Percentiles rank a stretch among this genome's conserved stretches.
Evolutionary conservation across 345 rosid species (phyloP).

Genomic region (Rhodomyrtus tomentosa): DNA sequence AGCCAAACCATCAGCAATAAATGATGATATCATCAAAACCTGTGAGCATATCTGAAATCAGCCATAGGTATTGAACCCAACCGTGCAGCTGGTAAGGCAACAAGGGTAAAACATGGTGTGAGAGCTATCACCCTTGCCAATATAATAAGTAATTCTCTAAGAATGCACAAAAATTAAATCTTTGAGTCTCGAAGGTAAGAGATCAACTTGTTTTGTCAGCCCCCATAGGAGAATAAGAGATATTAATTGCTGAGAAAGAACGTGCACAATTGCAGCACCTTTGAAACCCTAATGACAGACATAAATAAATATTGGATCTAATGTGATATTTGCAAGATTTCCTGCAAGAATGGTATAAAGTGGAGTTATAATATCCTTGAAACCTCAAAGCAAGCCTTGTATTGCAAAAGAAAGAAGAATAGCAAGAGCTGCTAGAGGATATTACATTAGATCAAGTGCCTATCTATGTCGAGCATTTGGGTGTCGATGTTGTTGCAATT

Average conservation of each 20-base stretch:
- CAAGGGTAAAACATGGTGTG: slow-evolving; percentile 73
- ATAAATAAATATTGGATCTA: too few relatives aligned
- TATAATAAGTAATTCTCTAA: slow-evolving; percentile 5
- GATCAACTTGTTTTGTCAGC: slow-evolving; percentile 3
- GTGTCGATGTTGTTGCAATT: too few relatives aligned
- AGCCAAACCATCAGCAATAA: slow-evolving; percentile 88
- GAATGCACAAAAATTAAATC: too few relatives aligned
- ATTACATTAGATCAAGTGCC: too few relatives aligned
- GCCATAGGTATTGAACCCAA: slow-evolving; percentile 81
- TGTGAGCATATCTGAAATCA: slow-evolving; percentile 76
- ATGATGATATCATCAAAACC: slow-evolving; percentile 87
- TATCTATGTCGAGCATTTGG: too few relatives aligned
- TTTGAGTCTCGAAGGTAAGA: too few relatives aligned
- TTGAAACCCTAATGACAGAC: neutral
- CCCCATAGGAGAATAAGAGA: slow-evolving; percentile 33
- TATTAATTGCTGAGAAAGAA: too few relatives aligned
- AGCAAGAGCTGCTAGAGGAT: neutral
- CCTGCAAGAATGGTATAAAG: neutral
- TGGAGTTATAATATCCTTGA: neutral
- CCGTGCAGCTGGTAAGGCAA: slow-evolving; percentile 79
- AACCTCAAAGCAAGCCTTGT: neutral
- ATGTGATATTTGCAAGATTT: neutral
- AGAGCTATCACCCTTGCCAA: slow-evolving; percentile 70
- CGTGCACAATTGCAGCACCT: neutral
- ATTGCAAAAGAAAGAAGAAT: neutral